Evolutionary conservation across 2,329 filamentous ascomycete species (phyloP), one percentile per base, ranked within the genome.

Genomic region (Diplodia sapinea): DNA sequence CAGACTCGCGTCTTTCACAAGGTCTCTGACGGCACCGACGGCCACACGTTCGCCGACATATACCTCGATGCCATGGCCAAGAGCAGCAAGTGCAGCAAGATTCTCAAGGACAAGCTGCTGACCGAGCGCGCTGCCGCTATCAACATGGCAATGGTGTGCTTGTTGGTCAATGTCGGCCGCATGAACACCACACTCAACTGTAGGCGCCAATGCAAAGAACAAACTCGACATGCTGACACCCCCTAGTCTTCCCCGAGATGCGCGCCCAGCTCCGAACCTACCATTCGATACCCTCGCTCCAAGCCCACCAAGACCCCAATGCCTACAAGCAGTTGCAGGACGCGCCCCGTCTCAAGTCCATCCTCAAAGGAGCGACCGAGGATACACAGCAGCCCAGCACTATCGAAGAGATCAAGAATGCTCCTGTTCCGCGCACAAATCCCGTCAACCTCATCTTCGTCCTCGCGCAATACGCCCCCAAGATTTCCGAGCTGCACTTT

Each of bases 121-220:
- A 95, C 90, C 72, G 95, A 99, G 78, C 89, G 92, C 74, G 90
- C 93, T 71, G 94, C 94, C 26, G 95, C 94, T 43, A 93, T 97
- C 78, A 94, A 93, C 75, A 99, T 99, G 95, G 95, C 95, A 65
- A 99, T 99, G 95, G 94, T 99, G 68, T 99, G 95, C 80, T 83
- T 99, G 71, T 82, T 99, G 74, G 95, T 99, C 78, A 99, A 99
- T 76, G 92, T 99, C 71, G 95, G 95, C 68, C 87, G 95, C 70
- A 99, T 99, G 95, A 99, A 99, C 80, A 99, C 95, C 1, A 99
- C 95, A 0, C 84, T 99, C 57, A 99, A 99, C 76, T 98, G 94
- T 97, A 83, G 76, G 88, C 51, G 23, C 11, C 20, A 51, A 15
- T 33, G 43, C 29, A 26, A n/a, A 38, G 68, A 26, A 49, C n/a